Evolutionary conservation across 768 basidiomycete species (phyloP).

Genomic region (Mycena epipterygia): DNA sequence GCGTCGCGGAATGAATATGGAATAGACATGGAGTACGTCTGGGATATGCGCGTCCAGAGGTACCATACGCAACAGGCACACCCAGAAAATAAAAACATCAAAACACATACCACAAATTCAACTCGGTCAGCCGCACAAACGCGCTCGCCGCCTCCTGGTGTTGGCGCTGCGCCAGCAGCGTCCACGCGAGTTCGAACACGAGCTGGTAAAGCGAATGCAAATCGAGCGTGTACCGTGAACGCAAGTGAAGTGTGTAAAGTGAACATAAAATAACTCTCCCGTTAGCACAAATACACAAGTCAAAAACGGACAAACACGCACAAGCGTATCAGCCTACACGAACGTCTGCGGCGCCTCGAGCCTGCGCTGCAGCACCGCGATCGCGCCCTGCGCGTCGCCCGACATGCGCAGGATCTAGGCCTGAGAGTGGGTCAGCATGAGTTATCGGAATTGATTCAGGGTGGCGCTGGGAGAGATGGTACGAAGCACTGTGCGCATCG

Average conservation of each 20-base stretch:
- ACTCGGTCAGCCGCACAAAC: constrained; percentile 72
- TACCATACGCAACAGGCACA: too few species aligned
- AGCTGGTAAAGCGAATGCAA: constrained; percentile 58
- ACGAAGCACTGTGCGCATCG: not conserved
- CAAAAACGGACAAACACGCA: constrained; percentile 47
- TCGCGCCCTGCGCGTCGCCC: constrained; percentile 73
- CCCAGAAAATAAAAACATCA: not conserved
- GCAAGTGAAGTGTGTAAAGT: not conserved
- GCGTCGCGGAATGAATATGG: not conserved
- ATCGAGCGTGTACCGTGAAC: not conserved
- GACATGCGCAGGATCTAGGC: constrained; percentile 78
- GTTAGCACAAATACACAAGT: not conserved
- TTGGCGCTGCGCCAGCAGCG: constrained; percentile 70
- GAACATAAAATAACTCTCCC: not conserved
- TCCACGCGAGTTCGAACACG: constrained; percentile 86
- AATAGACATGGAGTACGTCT: not conserved
- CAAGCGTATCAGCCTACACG: constrained; percentile 81
- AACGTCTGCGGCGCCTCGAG: constrained; percentile 68
- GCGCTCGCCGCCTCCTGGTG: constrained; percentile 78
- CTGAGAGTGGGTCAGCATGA: too few species aligned
- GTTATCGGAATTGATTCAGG: too few species aligned
- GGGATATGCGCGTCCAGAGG: too few species aligned
- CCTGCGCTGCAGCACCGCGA: constrained; percentile 70
- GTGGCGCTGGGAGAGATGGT: too few species aligned
- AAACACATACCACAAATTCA: constrained; percentile 75